Base-by-base conservation (phyloP, 345 rosid species). In the Citrus mangshanensis region DNA sequence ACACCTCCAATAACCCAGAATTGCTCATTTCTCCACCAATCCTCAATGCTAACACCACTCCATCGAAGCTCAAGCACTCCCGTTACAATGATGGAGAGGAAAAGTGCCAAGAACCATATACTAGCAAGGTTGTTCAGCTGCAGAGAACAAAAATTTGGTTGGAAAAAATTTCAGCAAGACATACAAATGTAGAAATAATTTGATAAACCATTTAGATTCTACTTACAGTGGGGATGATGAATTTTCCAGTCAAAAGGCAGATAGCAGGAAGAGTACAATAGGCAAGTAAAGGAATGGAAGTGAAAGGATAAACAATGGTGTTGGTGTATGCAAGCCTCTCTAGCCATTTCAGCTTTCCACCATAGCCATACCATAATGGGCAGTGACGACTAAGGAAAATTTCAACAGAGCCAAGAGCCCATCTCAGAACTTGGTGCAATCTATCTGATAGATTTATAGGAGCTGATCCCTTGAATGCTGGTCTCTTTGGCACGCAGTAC, bases 1-100 rank as follows among this genome's bases (percentile, higher is more conserved):
- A 95, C 99, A 4, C 99, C 98, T 3, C 98, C 98, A 8, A 93
- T 95, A 7, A 95, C 99, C 99, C 98, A 95, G 80, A 95, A 95
- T 72, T 95, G 99, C 85, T 95, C 99, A 79, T 95, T 95, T 46
- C 99, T 88, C 99, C 98, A 95, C 83, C 90, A 91, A 59, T 92
- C 99, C 68, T 89, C 89, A 28, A 93, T 93, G 91, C 95, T 89
- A 28, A 95, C 98, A 4, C 86, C 85, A 32, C 99, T 95, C 99
- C 98, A 95, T 16, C 99, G 86, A 5, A 95, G 95, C 79, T 95
- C 99, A 14, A 95, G 87, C 30, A 95, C 81, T 7, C 97, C 89
- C 0, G 99, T 93, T 24, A 94, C 91, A 2, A 95, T 95, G 82
- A 95, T 95, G 74, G 98, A 92, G 65, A 95, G 73, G 83, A 95